Conservation (phyloP, 2,329 filamentous ascomycete genomes). For the Cercospora berteroae region DNA sequence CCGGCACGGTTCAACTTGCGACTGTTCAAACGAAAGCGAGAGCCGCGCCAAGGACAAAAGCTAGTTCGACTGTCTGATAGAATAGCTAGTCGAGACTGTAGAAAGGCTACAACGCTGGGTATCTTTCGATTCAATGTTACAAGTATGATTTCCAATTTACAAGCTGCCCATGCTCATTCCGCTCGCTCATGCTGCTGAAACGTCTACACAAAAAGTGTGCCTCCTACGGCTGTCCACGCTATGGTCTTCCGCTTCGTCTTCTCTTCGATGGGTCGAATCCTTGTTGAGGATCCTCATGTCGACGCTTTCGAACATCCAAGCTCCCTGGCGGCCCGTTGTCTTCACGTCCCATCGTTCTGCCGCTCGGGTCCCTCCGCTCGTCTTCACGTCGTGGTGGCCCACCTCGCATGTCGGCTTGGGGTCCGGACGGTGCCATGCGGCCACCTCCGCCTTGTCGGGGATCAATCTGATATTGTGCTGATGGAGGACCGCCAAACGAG, state of each 20-base stretch:
- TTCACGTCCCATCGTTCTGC: constrained; percentile 20
- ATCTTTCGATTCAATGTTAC: constrained; percentile 3
- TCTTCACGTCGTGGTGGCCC: constrained; percentile 25
- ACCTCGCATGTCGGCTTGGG: constrained; percentile 25
- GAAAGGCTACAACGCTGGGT: neutral
- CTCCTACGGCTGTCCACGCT: neutral
- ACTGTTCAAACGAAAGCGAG: neutral
- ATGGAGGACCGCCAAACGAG: constrained; percentile 12
- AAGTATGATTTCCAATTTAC: neutral
- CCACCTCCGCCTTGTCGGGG: constrained; percentile 23
- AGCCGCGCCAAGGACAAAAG: neutral
- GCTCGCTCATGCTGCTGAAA: neutral
- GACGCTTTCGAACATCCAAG: constrained; percentile 30
- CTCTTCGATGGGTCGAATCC: constrained; percentile 29
- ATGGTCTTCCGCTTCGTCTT: constrained; percentile 26
- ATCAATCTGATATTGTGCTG: constrained; percentile 27
- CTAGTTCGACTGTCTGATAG: neutral
- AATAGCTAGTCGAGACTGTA: neutral
- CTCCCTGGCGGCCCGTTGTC: constrained; percentile 16
- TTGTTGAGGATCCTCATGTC: constrained; percentile 30
- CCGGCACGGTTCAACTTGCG: neutral
- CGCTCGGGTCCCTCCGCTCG: constrained; percentile 21
- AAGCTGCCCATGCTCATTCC: neutral
- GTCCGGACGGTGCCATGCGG: constrained; percentile 16
- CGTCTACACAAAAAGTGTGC: neutral